Evolutionary conservation across 306 rosid genomes (phyloP), one percentile per base, ranked within the genome.

Genomic region (Prunus fruticosa): DNA sequence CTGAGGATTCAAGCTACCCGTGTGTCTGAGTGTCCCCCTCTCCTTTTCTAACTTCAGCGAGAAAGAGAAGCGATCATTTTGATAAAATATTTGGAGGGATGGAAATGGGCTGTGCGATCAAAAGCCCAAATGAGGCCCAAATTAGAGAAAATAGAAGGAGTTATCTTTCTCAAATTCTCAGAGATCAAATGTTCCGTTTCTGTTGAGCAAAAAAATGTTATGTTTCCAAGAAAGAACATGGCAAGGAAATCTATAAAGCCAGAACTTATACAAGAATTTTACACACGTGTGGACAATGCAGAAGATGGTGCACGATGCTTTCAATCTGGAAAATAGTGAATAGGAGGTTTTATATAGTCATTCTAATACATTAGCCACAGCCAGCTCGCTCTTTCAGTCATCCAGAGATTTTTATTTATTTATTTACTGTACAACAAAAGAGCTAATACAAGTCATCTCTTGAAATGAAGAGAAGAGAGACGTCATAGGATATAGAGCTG

Each of bases 21-120:
- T 7, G 43, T 38, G 43, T 38, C 43, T 7, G 0, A 38, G 0
- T 38, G 7, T 38, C 0, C 0, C 9, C 2, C 0, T 7, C 9
- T 6, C 0, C 0, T 6, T 38, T 38, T 6, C 8, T 6, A 38
- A 38, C 43, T 38, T 38, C 2, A 0, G 9, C 43, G 0, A 6
- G 7, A 38, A 38, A 6, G 0, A 7, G 43, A 7, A 38, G 8
- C 7, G 8, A 7, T 38, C 43, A 38, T 7, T 38, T 8, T 20
- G 0, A 1, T 54, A 3, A 58, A 23, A 23, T 28, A 23, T 58
- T 60, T 12, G 15, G 8, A 23, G 28, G 10, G 64, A 12, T 58
- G 30, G 32, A 58, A 58, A 11, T 23, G 10, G 23, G 32, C 28
- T 20, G 2, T 56, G 3, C 1, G 15, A 25, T 56, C 28, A 56